Evolutionary conservation across 2,329 filamentous ascomycete species (phyloP), one percentile per base, ranked within the genome.

Genomic region (Aspergillus felis): DNA sequence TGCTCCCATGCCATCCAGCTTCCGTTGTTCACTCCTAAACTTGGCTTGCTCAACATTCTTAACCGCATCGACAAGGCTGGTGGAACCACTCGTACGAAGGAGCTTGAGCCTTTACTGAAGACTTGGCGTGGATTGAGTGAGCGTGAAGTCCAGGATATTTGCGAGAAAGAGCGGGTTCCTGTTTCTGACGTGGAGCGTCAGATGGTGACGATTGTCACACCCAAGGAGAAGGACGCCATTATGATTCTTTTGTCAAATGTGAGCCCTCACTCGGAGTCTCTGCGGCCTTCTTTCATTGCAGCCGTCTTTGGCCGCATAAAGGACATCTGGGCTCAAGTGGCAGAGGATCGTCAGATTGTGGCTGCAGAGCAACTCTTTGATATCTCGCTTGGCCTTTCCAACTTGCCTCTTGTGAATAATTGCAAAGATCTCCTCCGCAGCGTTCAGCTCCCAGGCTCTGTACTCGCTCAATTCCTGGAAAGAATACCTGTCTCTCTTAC

Each of bases 71-170:
- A 80, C 52, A 91, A 91, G 67, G 83, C 86, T 52, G 86, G 91
- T 3, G 86, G 85, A n/a, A 85, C 82, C 27, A 86, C 87, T 10
- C 87, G 91, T 56, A 90, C 86, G 1, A 86, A 89, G 62, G 80
- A 89, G 24, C 77, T 97, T n/a, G 76, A 93, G n/a, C 90, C 92
- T 1, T 74, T 88, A 3, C 78, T 96, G 32, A 81, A 84, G 56
- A 80, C 82, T 68, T 96, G 91, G 91, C 80, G 85, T 27, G 73
- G 76, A 8, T 71, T 90, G 24, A 74, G 76, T 10, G 76, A 79
- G 9, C 72, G 77, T 1, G 79, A 87, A 27, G 82, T 84, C 0
- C 66, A 76, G 7, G 72, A 78, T 6, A 74, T 80, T 12, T 87
- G 82, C 54, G 64, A 71, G 28, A 70, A 70, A 24, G 81, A 85